Conservation (phyloP, 257 asterid species). For the Solanum lycopersicoides region DNA sequence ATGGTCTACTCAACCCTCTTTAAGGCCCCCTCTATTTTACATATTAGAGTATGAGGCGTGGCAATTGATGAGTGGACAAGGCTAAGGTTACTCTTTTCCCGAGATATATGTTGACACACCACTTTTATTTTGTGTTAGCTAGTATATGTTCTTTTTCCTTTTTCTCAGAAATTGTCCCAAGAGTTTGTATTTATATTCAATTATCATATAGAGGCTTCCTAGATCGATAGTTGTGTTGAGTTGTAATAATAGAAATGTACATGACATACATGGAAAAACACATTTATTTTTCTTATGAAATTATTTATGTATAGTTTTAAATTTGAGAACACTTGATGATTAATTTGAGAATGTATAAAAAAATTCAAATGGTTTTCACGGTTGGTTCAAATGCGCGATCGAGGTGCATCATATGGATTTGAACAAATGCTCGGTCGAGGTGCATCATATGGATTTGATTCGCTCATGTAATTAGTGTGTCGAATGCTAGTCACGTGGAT, state of each 20-base stretch:
- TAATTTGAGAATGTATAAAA: neutral
- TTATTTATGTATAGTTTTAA: neutral
- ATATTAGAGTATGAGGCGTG: neutral
- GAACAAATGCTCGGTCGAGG: too few species aligned
- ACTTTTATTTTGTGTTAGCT: neutral
- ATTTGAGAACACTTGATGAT: neutral
- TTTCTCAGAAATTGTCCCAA: neutral
- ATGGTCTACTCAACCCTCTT: neutral
- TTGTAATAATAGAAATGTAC: neutral
- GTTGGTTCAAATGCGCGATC: neutral
- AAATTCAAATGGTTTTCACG: neutral
- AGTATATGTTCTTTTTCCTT: neutral
- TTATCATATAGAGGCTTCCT: neutral
- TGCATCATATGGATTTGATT: too few species aligned
- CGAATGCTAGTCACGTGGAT: neutral
- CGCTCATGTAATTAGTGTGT: neutral
- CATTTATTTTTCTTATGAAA: neutral
- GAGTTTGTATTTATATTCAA: neutral
- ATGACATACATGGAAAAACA: neutral
- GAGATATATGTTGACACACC: neutral
- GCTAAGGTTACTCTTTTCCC: neutral
- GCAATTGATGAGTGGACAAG: neutral
- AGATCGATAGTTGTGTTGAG: neutral
- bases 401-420: too few species aligned
- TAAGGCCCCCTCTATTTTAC: neutral